A percentile compares a stretch with the other conserved stretches of the same genome.
Evolutionary conservation across 257 asterid genomes (phyloP).

Genomic region (Solanum medicagineum): DNA sequence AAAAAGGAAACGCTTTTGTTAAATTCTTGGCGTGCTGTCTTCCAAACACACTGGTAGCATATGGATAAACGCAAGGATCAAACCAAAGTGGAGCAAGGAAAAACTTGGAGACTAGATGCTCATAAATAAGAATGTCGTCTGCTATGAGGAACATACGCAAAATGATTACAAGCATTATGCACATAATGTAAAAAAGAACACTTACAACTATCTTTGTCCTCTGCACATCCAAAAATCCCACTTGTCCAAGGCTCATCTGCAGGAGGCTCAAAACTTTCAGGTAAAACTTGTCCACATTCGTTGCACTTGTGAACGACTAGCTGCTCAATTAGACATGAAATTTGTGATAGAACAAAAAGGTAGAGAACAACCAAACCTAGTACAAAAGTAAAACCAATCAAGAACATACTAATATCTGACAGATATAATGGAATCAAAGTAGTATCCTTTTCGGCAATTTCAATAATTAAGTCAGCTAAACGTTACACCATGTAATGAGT

Average conservation of each 20-base stretch:
- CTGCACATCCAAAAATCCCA: constrained; percentile 63
- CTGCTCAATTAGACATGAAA: constrained; percentile 18
- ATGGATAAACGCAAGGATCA: not conserved
- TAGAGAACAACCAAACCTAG: not conserved
- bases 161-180: not conserved
- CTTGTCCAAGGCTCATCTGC: constrained; percentile 69
- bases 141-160: not conserved
- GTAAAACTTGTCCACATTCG: constrained; percentile 67
- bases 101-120: not conserved
- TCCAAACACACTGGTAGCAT: not conserved
- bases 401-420: not conserved
- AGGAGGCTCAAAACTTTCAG: constrained; percentile 53
- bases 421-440: not conserved
- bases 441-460: not conserved
- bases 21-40: not conserved
- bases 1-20: not conserved
- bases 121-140: not conserved
- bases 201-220: constrained; percentile 61
- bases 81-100: not conserved
- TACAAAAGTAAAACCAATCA: not conserved
- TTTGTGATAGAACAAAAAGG: not conserved
- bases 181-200: not conserved
- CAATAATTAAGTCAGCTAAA: not conserved
- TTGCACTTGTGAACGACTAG: constrained; percentile 48
- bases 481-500: not conserved